A percentile compares a stretch with the other conserved stretches of the same genome.
phyloP scores from a whole-genome alignment of 2,329 filamentous ascomycete genomes.

The Chalara sp. region DNA sequence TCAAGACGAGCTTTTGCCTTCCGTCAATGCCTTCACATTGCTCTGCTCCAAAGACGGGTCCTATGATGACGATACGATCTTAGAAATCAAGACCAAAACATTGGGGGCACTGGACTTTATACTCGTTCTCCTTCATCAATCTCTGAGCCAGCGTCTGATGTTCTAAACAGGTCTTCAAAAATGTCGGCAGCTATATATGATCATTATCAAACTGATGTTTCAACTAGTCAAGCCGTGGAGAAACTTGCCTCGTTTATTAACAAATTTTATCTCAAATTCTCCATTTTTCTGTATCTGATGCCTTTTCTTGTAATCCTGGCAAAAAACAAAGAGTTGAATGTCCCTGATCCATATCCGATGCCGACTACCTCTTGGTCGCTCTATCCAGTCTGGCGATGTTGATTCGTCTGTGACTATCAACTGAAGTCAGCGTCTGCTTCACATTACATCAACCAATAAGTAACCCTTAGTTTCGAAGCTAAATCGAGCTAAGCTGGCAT shows the following conservation, averaged over 20 bases:
- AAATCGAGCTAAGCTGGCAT: background rate
- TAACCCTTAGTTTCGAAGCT: background rate
- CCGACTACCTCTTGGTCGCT: conserved; percentile 32
- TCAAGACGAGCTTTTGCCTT: too few relatives aligned
- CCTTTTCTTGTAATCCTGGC: conserved; percentile 45
- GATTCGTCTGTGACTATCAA: conserved; percentile 46
- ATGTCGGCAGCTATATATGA: background rate
- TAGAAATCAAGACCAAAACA: too few relatives aligned
- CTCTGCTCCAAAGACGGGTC: too few relatives aligned
- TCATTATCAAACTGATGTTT: background rate
- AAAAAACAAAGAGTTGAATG: conserved; percentile 53
- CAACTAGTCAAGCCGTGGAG: background rate
- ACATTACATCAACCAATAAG: background rate
- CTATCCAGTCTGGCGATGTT: conserved; percentile 42
- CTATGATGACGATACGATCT: too few relatives aligned
- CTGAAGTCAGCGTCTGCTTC: background rate
- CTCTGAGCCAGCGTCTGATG: background rate
- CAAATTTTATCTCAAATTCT: conserved; percentile 26
- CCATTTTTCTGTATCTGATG: conserved; percentile 39
- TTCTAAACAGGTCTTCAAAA: conserved; percentile 1
- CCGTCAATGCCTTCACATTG: too few relatives aligned
- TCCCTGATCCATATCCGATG: conserved; percentile 45
- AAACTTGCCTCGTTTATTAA: conserved; percentile 19
- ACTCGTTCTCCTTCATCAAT: too few relatives aligned
- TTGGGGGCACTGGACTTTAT: too few relatives aligned